phyloP scores from a whole-genome alignment of 331 rosid species.

The Acacia concinna region DNA sequence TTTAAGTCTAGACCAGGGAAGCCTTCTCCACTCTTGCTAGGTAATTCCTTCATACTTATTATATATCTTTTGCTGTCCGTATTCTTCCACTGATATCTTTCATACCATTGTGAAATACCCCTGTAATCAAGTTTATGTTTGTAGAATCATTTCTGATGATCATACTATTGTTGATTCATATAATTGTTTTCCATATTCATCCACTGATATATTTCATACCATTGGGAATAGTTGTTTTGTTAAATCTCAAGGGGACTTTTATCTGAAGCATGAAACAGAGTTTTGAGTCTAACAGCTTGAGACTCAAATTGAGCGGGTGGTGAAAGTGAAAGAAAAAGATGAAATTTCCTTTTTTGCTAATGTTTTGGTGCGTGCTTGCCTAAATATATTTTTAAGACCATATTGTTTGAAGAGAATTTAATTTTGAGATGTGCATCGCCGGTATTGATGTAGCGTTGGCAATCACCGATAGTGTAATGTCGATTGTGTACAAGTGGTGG shows the following conservation, averaged over 20 bases:
- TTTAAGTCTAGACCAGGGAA: constrained; percentile 62
- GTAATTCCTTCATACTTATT: constrained; percentile 27
- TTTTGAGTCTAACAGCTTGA: constrained; percentile 50
- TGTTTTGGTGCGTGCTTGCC: no score
- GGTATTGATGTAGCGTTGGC: no score
- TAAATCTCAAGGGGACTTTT: constrained; percentile 29
- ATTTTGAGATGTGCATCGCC: no score
- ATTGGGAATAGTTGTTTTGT: constrained; percentile 50
- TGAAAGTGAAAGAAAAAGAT: constrained; percentile 37
- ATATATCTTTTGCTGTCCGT: not conserved
- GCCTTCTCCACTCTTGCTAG: constrained; percentile 57
- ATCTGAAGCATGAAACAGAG: constrained; percentile 41
- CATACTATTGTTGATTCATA: no score
- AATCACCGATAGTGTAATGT: no score
- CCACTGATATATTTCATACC: no score
- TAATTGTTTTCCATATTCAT: no score
- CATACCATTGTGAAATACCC: constrained; percentile 4
- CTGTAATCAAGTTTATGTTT: not conserved
- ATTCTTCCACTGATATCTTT: not conserved
- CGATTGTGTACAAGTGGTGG: no score
- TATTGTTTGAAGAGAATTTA: no score
- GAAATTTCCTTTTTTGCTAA: no score
- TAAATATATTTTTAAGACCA: no score
- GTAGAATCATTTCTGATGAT: no score
- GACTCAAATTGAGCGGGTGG: constrained; percentile 38